phyloP scores from a whole-genome alignment of 495 filamentous ascomycete species.

The Xylaria nigripes region DNA sequence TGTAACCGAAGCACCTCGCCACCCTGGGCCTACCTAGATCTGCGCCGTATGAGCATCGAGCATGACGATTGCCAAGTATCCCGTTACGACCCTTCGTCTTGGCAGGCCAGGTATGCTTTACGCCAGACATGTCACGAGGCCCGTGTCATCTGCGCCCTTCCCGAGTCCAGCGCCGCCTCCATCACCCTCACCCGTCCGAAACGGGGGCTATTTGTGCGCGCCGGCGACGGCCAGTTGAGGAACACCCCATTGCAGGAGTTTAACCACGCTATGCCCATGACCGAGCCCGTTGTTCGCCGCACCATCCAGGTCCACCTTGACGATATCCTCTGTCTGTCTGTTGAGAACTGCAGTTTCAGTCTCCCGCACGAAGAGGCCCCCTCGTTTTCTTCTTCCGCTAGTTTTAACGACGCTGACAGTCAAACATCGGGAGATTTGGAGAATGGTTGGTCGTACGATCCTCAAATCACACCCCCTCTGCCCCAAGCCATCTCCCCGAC shows the following conservation, averaged over 20 bases:
- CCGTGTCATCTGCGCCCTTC: conserved; percentile 8
- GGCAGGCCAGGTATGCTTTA: conserved; percentile 13
- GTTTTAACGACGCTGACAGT: background rate
- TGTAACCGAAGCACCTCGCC: conserved; percentile 21
- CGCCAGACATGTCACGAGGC: conserved; percentile 20
- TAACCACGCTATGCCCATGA: background rate
- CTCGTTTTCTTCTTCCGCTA: background rate
- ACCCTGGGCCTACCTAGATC: conserved; percentile 19
- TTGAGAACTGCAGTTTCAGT: conserved; percentile 28
- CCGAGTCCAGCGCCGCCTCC: background rate
- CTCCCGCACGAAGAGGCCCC: conserved; percentile 18
- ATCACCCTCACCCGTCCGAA: conserved; percentile 20
- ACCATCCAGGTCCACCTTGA: conserved; percentile 7
- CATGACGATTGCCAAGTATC: conserved; percentile 15
- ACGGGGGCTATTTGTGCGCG: conserved; percentile 18
- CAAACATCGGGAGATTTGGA: background rate
- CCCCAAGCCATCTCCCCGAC: conserved; percentile 4
- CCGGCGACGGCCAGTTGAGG: conserved; percentile 15
- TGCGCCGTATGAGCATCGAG: conserved; percentile 17
- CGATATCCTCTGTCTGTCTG: conserved; percentile 19
- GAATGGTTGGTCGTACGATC: conserved; percentile 22
- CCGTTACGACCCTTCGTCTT: conserved; percentile 21
- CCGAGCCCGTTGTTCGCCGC: conserved; percentile 14
- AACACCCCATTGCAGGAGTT: background rate
- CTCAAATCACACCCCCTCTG: conserved; percentile 13